phyloP scores from a whole-genome alignment of 257 asterid genomes.

The Fraxinus excelsior region DNA sequence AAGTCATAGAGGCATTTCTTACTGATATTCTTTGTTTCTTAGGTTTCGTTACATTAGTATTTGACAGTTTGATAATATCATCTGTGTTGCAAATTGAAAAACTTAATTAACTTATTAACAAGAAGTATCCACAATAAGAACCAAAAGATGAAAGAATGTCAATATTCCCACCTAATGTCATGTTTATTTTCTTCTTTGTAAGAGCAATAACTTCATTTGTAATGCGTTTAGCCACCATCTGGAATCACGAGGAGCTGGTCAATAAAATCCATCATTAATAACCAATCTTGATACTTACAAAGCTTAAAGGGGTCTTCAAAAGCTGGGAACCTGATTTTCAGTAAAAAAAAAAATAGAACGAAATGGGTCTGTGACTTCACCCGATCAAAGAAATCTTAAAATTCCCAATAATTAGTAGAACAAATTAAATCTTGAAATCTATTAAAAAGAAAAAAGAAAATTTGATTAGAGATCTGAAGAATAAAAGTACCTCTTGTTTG shows the following conservation, averaged over 20 bases:
- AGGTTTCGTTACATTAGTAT: constrained; percentile 47
- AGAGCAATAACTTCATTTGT: constrained; percentile 75
- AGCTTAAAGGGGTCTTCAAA: too few species aligned
- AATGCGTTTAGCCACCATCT: constrained; percentile 76
- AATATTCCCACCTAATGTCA: constrained; percentile 69
- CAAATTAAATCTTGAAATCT: neutral
- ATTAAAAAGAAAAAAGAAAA: neutral
- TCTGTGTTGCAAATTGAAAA: constrained; percentile 46
- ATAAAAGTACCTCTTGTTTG: constrained; percentile 76
- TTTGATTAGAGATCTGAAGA: constrained; percentile 30
- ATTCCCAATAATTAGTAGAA: neutral
- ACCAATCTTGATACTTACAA: neutral
- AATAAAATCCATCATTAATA: constrained; percentile 6
- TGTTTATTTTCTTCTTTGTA: constrained; percentile 95
- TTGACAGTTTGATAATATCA: constrained; percentile 89
- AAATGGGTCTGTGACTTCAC: neutral
- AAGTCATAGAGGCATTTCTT: constrained; percentile 30
- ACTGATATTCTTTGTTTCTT: constrained; percentile 70
- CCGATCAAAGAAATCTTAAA: neutral
- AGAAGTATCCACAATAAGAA: neutral
- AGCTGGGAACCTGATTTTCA: too few species aligned
- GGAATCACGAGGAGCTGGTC: constrained; percentile 24
- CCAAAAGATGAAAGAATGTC: neutral
- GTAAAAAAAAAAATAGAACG: neutral
- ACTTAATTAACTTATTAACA: constrained; percentile 14